phyloP scores from a whole-genome alignment of 225 moss, liverwort and hornwort genomes.

The Antitrichia curtipendula region DNA sequence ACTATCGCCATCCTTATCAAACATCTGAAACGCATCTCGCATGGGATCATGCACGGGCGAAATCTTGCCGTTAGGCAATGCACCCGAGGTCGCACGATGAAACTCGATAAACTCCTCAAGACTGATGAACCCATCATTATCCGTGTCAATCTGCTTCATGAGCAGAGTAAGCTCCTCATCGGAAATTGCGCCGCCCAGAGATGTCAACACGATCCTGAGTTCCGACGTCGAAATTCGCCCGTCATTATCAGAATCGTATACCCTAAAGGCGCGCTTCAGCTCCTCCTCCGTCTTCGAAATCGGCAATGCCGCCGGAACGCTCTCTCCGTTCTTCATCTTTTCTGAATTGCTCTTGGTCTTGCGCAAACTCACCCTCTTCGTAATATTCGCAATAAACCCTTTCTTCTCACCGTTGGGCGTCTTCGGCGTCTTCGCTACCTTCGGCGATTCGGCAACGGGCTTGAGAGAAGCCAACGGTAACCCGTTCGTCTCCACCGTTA shows the following conservation, averaged over 20 bases:
- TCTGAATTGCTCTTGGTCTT: constrained; percentile 1
- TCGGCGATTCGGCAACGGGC: not conserved
- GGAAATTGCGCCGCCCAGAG: constrained; percentile 16
- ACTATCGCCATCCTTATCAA: constrained; percentile 35
- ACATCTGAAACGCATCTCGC: constrained; percentile 25
- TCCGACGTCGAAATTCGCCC: constrained; percentile 20
- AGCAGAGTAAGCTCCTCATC: constrained; percentile 16
- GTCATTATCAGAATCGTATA: constrained; percentile 19
- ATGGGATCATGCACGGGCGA: constrained; percentile 12
- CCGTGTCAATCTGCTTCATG: constrained; percentile 31
- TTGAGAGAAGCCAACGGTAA: not conserved
- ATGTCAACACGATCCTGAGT: constrained; percentile 9
- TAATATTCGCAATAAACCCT: not conserved
- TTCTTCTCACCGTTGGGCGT: not conserved
- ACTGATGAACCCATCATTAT: constrained; percentile 32
- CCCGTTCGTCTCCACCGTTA: not conserved
- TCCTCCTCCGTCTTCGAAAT: constrained; percentile 12
- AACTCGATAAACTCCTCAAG: constrained; percentile 20
- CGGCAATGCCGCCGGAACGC: not conserved
- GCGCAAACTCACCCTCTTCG: not conserved
- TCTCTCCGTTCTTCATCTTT: not conserved
- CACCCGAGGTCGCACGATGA: not conserved
- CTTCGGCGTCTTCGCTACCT: not conserved
- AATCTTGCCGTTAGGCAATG: not conserved
- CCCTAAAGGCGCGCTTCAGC: constrained; percentile 13